phyloP scores from a whole-genome alignment of 495 filamentous ascomycete genomes.

The Penicillium paradoxum region DNA sequence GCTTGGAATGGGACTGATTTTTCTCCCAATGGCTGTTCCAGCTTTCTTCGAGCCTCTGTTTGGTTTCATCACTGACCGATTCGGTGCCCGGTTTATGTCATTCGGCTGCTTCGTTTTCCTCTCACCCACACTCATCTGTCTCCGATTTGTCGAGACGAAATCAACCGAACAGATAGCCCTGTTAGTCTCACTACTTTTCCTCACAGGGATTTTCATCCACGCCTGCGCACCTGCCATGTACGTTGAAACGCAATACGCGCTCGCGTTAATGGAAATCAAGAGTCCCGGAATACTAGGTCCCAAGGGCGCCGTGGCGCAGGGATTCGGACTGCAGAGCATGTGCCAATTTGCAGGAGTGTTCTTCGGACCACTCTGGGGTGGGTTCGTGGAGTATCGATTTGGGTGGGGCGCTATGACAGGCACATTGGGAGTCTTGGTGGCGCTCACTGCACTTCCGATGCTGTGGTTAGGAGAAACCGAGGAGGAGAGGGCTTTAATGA shows the following conservation, averaged over 20 bases:
- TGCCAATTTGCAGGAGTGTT: conserved; percentile 55
- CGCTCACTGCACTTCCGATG: conserved; percentile 26
- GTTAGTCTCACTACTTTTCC: conserved; percentile 33
- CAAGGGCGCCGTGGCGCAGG: conserved; percentile 53
- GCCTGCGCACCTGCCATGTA: conserved; percentile 39
- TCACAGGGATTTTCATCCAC: conserved; percentile 26
- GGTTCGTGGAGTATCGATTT: conserved; percentile 51
- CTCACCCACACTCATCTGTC: conserved; percentile 53
- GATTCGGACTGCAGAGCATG: conserved; percentile 54
- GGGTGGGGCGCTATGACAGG: conserved; percentile 55
- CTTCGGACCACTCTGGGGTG: conserved; percentile 59
- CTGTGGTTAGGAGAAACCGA: conserved; percentile 17
- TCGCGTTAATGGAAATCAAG: conserved; percentile 50
- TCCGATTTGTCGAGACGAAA: conserved; percentile 58
- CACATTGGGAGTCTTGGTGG: conserved; percentile 28
- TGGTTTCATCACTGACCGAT: conserved; percentile 55
- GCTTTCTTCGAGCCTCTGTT: conserved; percentile 60
- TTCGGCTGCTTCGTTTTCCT: conserved; percentile 57
- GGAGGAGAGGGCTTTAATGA: conserved; percentile 6
- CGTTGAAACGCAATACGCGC: conserved; percentile 68
- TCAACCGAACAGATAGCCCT: conserved; percentile 56
- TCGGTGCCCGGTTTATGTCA: conserved; percentile 53
- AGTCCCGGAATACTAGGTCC: conserved; percentile 42
- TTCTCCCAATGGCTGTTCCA: conserved; percentile 63
- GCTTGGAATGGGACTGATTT: conserved; percentile 65